Percentiles rank a stretch among this genome's conserved stretches.
Evolutionary conservation across 176 grass and related monocot species (phyloP).

Genomic region (Miscanthus lutarioriparius): DNA sequence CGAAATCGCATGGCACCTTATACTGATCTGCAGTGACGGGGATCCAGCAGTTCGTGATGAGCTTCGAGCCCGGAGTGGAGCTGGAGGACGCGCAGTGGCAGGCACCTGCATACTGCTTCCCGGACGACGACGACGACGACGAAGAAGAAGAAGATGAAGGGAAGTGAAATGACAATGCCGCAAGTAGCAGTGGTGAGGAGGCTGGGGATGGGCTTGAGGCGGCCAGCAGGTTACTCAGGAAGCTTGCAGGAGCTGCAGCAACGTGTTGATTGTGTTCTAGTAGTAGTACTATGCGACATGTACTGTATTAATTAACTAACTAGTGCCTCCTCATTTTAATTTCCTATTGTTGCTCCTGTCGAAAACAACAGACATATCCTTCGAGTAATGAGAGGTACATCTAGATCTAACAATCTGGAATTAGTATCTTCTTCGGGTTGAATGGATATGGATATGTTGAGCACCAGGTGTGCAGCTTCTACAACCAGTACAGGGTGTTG

Average conservation of each 20-base stretch:
- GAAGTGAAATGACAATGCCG: too few species aligned
- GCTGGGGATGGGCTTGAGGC: neutral
- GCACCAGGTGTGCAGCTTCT: neutral
- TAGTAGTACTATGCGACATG: neutral
- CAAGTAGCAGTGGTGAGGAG: neutral
- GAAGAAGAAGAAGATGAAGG: neutral
- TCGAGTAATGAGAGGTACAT: neutral
- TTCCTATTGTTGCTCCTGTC: neutral
- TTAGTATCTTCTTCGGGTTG: neutral
- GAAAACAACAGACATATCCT: neutral
- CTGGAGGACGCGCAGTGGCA: slow-evolving; percentile 61
- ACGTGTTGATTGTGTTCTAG: neutral
- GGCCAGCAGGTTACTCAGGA: neutral
- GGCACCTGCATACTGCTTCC: slow-evolving; percentile 62
- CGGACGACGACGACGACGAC: neutral
- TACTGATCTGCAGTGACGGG: slow-evolving; percentile 32
- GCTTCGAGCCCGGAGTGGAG: slow-evolving; percentile 50
- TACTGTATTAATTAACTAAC: neutral
- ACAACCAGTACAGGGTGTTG: neutral
- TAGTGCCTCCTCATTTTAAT: neutral
- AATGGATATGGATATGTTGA: too few species aligned
- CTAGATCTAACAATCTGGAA: neutral
- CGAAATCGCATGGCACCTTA: too few species aligned
- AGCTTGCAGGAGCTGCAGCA: slow-evolving; percentile 3
- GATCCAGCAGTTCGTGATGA: slow-evolving; percentile 65